phyloP scores from a whole-genome alignment of 345 rosid genomes.

The Sonneratia caseolaris region DNA sequence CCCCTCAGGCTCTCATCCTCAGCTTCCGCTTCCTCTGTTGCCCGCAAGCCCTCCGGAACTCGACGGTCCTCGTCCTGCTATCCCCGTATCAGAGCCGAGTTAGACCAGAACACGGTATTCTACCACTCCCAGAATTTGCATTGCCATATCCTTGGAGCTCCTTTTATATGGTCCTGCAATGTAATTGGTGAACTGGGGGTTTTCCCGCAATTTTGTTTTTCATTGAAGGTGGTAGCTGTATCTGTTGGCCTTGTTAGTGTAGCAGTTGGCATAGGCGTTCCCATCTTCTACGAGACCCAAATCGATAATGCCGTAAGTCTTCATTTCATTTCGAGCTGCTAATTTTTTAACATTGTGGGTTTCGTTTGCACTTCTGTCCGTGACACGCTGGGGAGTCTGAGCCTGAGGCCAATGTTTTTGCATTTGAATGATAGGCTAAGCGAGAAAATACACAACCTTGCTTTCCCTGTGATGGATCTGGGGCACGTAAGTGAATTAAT shows the following conservation, averaged over 20 bases:
- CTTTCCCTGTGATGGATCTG: conserved; percentile 86
- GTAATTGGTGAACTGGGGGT: background rate
- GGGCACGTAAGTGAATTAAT: conserved; percentile 61
- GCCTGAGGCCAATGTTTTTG: background rate
- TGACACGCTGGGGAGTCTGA: background rate
- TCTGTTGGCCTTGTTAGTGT: conserved; percentile 78
- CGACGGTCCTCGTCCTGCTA: conserved; percentile 32
- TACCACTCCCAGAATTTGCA: background rate
- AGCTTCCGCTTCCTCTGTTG: conserved; percentile 11
- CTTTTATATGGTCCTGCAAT: background rate
- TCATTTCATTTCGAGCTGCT: background rate
- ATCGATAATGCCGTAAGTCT: conserved; percentile 73
- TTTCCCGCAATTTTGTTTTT: background rate
- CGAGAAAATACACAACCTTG: conserved; percentile 89
- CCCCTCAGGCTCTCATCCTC: conserved; percentile 31
- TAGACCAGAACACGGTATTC: conserved; percentile 81
- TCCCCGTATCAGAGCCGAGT: conserved; percentile 63
- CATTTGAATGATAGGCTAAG: conserved; percentile 35
- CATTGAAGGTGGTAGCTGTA: conserved; percentile 54
- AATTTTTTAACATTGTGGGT: background rate
- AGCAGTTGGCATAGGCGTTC: conserved; percentile 78
- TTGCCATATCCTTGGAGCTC: background rate
- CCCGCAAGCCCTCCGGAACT: conserved; percentile 23
- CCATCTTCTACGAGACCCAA: conserved; percentile 71
- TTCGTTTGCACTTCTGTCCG: background rate